Conservation (phyloP, 2,329 filamentous ascomycete species). For the Amesomyces nigricolor region DNA sequence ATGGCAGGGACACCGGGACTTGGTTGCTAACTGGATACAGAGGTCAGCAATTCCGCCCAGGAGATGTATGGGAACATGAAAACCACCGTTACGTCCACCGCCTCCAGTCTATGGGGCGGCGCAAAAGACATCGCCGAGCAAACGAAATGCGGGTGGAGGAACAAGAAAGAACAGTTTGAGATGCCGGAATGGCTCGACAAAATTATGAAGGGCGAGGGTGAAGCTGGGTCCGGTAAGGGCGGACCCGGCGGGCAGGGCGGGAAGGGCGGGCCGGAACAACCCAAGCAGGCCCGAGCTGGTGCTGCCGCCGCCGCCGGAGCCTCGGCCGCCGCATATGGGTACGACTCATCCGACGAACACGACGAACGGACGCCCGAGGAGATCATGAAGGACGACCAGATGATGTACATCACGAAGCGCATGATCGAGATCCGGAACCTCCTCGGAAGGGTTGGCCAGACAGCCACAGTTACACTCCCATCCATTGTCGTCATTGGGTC, state of each 20-base stretch:
- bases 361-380: conserved; percentile 57
- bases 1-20: background rate
- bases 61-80: conserved; percentile 70
- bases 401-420: conserved; percentile 98
- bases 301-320: conserved; percentile 63
- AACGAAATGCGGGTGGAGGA: conserved; percentile 74
- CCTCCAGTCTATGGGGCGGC: conserved; percentile 63
- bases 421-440: conserved; percentile 99
- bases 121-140: conserved; percentile 72
- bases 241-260: conserved; percentile 45
- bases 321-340: conserved; percentile 72
- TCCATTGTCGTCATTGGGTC: conserved; percentile 99
- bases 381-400: conserved; percentile 84
- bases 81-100: conserved; percentile 64
- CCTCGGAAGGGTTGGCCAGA: conserved; percentile 86
- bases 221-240: conserved; percentile 46
- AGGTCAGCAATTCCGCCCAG: conserved; percentile 70
- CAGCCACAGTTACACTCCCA: conserved; percentile 77
- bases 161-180: conserved; percentile 71
- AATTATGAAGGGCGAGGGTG: conserved; percentile 58
- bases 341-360: conserved; percentile 57
- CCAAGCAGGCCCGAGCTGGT: conserved; percentile 52
- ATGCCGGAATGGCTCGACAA: conserved; percentile 72
- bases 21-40: conserved; percentile 33
- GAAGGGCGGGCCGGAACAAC: conserved; percentile 45